Evolutionary conservation across 164 flowering plant genomes (phyloP), one percentile per base, ranked within the genome.

Genomic region (Liquidambar formosana): DNA sequence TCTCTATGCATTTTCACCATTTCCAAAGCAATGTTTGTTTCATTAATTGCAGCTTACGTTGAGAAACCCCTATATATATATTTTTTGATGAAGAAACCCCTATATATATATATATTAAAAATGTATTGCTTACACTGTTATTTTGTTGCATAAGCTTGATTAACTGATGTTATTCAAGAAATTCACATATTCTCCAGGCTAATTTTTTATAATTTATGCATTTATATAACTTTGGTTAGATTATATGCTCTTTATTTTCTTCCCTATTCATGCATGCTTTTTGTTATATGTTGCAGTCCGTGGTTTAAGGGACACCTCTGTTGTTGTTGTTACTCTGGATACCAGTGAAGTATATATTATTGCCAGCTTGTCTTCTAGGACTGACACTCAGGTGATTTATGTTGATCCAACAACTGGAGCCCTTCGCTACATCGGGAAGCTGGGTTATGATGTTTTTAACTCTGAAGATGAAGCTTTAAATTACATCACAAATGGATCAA

Each of bases 361-460:
- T 58, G 83, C 77, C 51, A 93, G 95, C 79, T 83, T 90, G 81
- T 88, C 83, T 23, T 79, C 85, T 8, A 85, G 88, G 77, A 69
- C 57, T 48, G 95, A 93, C 71, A 93, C 96, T 51, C 99, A 93
- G 75, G 92, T 93, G 52, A 88, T 96, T 45, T 86, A 84, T 70
- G 65, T 96, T 78, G 99, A 96, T 77, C 99, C 99, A 49, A 89
- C 99, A 12, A 91, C 97, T 68, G 99, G 98, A 43, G 79, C 79
- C 4, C 87, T 96, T 57, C 71, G 89, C 53, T 84, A 88, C 75
- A 64, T 57, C 68, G 93, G 85, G 25, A 89, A 78, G 77, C 68
- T 64, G 46, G 98, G 95, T n/a, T 76, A 80, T 67, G 98, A 91
- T 79, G 62, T 90, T 67, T 95, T 95, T 54, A 72, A 47, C 48